These are phyloP conservation scores for Deuterostichococcus epilithicus DNA, from an alignment of 139 green algal genomes.

Conservation along the genomic window DNA sequence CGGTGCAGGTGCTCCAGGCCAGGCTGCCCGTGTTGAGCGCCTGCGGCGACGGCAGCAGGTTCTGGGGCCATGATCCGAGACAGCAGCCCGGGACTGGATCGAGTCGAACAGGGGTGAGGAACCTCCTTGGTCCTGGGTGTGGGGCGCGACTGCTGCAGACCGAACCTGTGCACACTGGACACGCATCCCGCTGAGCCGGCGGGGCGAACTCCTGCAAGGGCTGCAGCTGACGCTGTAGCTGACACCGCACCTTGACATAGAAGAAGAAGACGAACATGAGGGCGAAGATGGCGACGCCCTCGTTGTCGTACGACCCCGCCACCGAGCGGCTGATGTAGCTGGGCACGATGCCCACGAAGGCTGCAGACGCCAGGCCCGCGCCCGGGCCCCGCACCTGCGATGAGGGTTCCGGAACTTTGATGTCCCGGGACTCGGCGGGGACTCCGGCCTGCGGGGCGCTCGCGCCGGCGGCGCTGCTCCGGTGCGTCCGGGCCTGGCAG, in stretches of 20 bases:
- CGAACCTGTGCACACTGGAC: too few species aligned
- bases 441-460: too few species aligned
- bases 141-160: too few species aligned
- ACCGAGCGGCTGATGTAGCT: constrained; percentile 88
- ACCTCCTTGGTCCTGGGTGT: not conserved
- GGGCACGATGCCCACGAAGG: constrained; percentile 84
- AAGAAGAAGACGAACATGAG: constrained; percentile 84
- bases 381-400: constrained; percentile 55
- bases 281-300: constrained; percentile 94
- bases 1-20: constrained; percentile 62
- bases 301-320: constrained; percentile 84
- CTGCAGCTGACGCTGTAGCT: not conserved
- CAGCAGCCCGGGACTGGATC: too few species aligned
- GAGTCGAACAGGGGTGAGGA: not conserved
- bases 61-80: too few species aligned
- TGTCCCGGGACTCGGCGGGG: too few species aligned
- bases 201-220: too few species aligned
- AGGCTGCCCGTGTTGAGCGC: constrained; percentile 86
- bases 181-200: too few species aligned
- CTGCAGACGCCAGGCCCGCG: constrained; percentile 78
- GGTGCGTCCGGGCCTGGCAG: too few species aligned
- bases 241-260: constrained; percentile 72
- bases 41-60: constrained; percentile 32
- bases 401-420: not conserved
- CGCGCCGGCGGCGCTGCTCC: too few species aligned